A percentile compares a stretch with the other conserved stretches of the same genome.
These are phyloP conservation scores for Suhomyces xylopsoci DNA, from an alignment of 805 yeast genomes.

Conservation along the genomic window DNA sequence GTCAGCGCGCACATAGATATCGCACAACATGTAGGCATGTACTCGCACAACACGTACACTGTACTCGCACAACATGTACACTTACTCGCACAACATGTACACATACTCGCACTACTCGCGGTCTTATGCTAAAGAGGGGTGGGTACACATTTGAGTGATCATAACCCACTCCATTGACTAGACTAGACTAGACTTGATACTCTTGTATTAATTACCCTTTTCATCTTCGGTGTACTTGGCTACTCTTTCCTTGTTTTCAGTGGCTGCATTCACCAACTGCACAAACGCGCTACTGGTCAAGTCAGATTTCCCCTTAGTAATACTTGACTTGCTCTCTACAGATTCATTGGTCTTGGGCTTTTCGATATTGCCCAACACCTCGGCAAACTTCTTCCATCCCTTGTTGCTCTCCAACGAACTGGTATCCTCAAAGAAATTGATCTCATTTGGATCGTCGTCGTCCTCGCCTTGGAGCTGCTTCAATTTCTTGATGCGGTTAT, in stretches of 20 bases:
- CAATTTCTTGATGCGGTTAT: conserved; percentile 73
- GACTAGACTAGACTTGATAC: too few relatives aligned
- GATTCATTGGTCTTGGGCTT: conserved; percentile 15
- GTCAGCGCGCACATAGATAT: too few relatives aligned
- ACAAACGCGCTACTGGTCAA: conserved; percentile 58
- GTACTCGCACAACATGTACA: too few relatives aligned
- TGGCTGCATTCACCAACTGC: conserved; percentile 68
- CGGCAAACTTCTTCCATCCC: conserved; percentile 29
- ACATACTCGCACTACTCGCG: too few relatives aligned
- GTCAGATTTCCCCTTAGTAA: conserved; percentile 25
- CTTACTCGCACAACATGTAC: too few relatives aligned
- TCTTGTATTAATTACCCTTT: too few relatives aligned
- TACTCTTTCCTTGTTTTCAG: conserved; percentile 52
- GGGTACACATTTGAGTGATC: too few relatives aligned
- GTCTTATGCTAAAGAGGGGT: too few relatives aligned
- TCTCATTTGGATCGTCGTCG: conserved; percentile 52
- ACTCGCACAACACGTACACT: too few relatives aligned
- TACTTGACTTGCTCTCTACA: background rate
- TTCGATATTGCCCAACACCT: conserved; percentile 19
- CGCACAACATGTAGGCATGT: too few relatives aligned
- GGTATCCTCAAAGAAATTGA: conserved; percentile 38
- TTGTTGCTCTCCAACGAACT: conserved; percentile 17
- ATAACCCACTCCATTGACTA: too few relatives aligned
- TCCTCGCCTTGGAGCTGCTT: conserved; percentile 57
- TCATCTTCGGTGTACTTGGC: conserved; percentile 9